Base-by-base conservation (phyloP, 371 early-diverging fungal genomes). In the Zancudomyces culisetae region DNA sequence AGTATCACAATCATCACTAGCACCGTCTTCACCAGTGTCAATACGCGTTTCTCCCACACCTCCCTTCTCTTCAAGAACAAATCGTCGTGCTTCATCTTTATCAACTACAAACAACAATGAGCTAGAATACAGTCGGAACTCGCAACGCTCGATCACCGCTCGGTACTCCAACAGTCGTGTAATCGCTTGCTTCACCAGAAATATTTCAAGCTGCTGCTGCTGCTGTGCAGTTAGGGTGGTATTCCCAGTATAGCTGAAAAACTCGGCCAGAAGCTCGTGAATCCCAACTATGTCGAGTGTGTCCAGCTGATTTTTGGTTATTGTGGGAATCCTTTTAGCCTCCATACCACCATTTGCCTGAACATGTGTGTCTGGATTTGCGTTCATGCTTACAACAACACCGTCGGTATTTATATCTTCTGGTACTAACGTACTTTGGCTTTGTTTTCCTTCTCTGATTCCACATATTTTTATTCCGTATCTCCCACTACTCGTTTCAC, bases 31-130 rank as follows among this genome's bases (percentile, higher is more conserved):
- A n/a, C 45, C 46, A 42, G 51, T 49, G 41, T 52, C 20, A 52
- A 61, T 23, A 53, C 43, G 30, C 50, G 56, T 45, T 54, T 62
- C 51, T 48, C 53, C 51, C 48, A 60, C 62, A 43, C 67, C 67
- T 26, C 49, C n/a, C 29, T 54, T 24, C 8, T 43, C 8, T 12
- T 43, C 45, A 24, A 42, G 43, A 24, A 30, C n/a, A 10, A 42
- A 45, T 24, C 19, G 42, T 6, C 56, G 55, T 1, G 59, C 61
- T 12, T 56, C 62, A 50, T 78, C 79, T 0, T 78, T 81, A 50
- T 86, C 87, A 48, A 80, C 84, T 0, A 83, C 65, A 57, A 86
- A 64, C 29, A 86, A 59, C 2, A 86, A 52, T 6, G 84, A 83
- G 42, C 80, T 70, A 0, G 77, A 68, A 46, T 74, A 75, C 64